Evolutionary conservation across 495 filamentous ascomycete species (phyloP).

Genomic region (Daldinia childiae): DNA sequence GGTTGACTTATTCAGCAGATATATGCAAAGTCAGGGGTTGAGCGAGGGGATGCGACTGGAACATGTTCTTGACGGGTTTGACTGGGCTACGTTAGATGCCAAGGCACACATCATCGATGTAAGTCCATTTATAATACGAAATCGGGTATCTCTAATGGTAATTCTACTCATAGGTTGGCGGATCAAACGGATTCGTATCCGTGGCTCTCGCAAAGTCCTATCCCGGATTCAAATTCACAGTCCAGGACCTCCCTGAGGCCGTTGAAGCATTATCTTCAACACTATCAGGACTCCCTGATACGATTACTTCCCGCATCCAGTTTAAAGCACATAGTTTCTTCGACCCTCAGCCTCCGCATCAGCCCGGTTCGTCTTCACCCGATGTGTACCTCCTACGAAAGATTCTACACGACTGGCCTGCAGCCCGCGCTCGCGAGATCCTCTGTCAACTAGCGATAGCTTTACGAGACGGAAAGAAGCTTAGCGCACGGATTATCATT

Average conservation of each 20-base stretch:
- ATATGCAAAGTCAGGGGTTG: neutral
- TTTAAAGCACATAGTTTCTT: neutral
- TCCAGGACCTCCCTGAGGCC: neutral
- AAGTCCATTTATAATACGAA: neutral
- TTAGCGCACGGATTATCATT: neutral
- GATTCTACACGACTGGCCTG: slow-evolving; percentile 1
- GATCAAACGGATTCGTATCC: slow-evolving; percentile 1
- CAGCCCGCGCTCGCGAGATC: neutral
- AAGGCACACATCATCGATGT: neutral
- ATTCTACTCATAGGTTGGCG: neutral
- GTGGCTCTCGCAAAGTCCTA: neutral
- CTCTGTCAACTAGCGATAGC: neutral
- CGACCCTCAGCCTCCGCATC: neutral
- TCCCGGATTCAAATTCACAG: neutral
- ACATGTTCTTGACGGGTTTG: neutral
- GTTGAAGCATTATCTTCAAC: neutral
- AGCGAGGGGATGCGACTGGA: neutral
- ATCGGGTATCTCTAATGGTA: neutral
- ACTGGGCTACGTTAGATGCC: neutral
- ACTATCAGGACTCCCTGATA: neutral
- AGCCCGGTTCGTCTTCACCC: neutral
- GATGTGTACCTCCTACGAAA: neutral
- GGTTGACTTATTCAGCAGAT: neutral
- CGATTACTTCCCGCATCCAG: neutral
- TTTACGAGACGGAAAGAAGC: neutral